Evolutionary conservation across 2,329 filamentous ascomycete species (phyloP).

Genomic region (Penicillium psychrosexuale): DNA sequence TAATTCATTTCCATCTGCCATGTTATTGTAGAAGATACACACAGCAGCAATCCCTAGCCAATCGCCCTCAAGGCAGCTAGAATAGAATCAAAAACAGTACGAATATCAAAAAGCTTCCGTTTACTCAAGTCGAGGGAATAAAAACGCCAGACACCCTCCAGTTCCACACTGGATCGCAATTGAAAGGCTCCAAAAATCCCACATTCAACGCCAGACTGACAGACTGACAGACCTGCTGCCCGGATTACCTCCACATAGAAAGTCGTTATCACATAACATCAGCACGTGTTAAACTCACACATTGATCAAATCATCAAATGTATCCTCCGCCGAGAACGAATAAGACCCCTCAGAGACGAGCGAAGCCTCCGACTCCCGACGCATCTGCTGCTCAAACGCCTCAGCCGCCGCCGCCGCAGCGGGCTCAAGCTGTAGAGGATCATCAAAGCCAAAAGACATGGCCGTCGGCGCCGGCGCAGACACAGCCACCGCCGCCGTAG

Average conservation of each 20-base stretch:
- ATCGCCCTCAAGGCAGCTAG: neutral
- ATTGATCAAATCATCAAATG: conserved; percentile 36
- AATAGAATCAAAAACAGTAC: neutral
- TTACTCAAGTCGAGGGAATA: neutral
- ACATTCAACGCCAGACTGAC: neutral
- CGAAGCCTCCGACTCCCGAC: conserved; percentile 30
- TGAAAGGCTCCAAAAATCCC: neutral
- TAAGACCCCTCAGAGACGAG: conserved; percentile 30
- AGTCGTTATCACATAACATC: neutral
- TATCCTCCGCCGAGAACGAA: conserved; percentile 31
- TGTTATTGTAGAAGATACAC: conserved; percentile 5
- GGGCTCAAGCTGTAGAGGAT: conserved; percentile 29
- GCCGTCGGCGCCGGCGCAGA: neutral
- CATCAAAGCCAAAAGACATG: conserved; percentile 36
- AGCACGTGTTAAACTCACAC: conserved; percentile 16
- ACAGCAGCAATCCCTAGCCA: conserved; percentile 1
- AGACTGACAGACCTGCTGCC: conserved; percentile 5
- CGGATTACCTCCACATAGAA: conserved; percentile 3
- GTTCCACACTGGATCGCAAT: conserved; percentile 15
- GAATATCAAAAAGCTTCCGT: neutral
- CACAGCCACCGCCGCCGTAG: neutral
- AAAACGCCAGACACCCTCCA: conserved; percentile 18
- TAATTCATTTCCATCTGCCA: conserved; percentile 3
- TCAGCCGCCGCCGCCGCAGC: conserved; percentile 14
- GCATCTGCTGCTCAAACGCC: conserved; percentile 30